A percentile compares a stretch with the other conserved stretches of the same genome.
Conservation (phyloP, 2,329 filamentous ascomycete species). For the Huntiella omanensis region DNA sequence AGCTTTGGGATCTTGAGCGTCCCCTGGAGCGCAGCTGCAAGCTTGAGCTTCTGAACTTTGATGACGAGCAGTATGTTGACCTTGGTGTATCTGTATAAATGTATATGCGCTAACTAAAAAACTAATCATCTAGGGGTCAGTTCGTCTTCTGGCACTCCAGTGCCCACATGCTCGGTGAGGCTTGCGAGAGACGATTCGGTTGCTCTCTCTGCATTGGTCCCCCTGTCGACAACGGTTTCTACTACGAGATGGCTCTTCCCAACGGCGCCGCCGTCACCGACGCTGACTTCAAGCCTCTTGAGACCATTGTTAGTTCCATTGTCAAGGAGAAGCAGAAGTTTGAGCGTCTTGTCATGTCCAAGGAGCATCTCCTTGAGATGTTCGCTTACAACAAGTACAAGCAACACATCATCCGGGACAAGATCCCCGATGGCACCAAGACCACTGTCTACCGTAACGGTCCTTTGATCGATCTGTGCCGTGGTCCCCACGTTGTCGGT, state of each 20-base stretch:
- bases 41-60: conserved; percentile 70
- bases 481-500: conserved; percentile 77
- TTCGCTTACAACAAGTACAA: conserved; percentile 98
- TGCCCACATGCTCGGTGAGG: conserved; percentile 90
- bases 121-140: conserved; percentile 38
- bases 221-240: conserved; percentile 80
- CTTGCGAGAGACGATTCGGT: conserved; percentile 73
- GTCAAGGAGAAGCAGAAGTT: conserved; percentile 96
- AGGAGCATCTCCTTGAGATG: conserved; percentile 82
- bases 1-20: conserved; percentile 83
- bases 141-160: conserved; percentile 97
- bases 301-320: conserved; percentile 60
- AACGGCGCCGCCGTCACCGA: conserved; percentile 52
- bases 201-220: conserved; percentile 89
- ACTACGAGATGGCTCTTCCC: conserved; percentile 86
- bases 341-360: conserved; percentile 72
- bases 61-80: conserved; percentile 18
- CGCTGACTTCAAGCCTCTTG: conserved; percentile 67
- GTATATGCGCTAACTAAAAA: not conserved
- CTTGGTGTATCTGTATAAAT: not conserved
- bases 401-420: conserved; percentile 83
- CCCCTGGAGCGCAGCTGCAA: conserved; percentile 77
- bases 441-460: conserved; percentile 93
- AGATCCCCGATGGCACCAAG: conserved; percentile 54
- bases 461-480: conserved; percentile 84